Evolutionary conservation across 176 grass and related monocot species (phyloP).

Genomic region (Musa acuminata): DNA sequence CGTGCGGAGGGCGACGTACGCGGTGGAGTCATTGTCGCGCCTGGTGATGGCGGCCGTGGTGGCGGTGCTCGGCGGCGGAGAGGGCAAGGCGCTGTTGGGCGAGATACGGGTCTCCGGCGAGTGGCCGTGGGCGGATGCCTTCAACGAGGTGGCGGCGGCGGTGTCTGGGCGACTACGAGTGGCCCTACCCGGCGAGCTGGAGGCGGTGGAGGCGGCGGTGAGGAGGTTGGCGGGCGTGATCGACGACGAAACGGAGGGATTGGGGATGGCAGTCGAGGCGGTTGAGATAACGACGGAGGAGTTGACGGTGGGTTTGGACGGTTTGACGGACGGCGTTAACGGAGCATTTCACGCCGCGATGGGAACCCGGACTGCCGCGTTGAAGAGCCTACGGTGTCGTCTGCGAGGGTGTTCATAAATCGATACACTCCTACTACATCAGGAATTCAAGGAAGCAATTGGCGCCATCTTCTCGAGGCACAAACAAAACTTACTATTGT

Average conservation of each 20-base stretch:
- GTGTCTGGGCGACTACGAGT: neutral
- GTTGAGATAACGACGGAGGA: constrained; percentile 11
- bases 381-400: constrained; percentile 1
- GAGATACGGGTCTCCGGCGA: neutral
- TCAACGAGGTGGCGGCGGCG: constrained; percentile 2
- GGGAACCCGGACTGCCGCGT: constrained; percentile 12
- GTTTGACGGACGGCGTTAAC: constrained; percentile 15
- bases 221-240: constrained; percentile 19
- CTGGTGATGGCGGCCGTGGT: neutral
- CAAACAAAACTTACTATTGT: too few species aligned
- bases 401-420: neutral
- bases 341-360: constrained; percentile 14
- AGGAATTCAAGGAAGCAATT: too few species aligned
- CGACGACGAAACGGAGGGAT: neutral
- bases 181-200: constrained; percentile 3
- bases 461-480: too few species aligned
- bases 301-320: constrained; percentile 23
- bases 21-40: neutral
- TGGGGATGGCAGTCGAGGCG: constrained; percentile 4
- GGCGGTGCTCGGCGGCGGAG: neutral
- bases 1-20: constrained; percentile 7
- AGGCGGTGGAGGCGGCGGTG: constrained; percentile 17
- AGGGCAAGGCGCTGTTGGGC: neutral
- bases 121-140: constrained; percentile 11
- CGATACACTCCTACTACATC: too few species aligned